A percentile compares a stretch with the other conserved stretches of the same genome.
These are phyloP conservation scores for Meyerozyma carpophila DNA, from an alignment of 1,139 yeast species.

Conservation along the genomic window DNA sequence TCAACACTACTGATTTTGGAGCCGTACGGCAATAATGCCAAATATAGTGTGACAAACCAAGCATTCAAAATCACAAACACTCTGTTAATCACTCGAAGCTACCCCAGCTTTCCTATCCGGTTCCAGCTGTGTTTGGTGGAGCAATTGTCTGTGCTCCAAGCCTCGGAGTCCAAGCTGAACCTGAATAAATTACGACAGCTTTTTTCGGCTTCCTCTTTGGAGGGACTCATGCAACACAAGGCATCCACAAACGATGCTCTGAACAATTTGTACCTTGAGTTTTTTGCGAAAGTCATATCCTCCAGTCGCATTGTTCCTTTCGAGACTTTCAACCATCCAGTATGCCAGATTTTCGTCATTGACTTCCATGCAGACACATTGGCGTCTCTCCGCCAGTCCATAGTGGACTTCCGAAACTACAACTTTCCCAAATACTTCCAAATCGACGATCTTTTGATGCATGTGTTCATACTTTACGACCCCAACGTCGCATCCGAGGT, in stretches of 20 bases:
- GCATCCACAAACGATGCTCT: conserved; percentile 3
- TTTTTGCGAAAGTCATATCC: conserved; percentile 58
- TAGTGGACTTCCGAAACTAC: conserved; percentile 39
- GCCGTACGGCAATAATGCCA: conserved; percentile 46
- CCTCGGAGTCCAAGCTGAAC: conserved; percentile 7
- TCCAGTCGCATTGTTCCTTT: conserved; percentile 66
- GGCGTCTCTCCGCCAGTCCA: conserved; percentile 28
- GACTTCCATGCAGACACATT: conserved; percentile 44
- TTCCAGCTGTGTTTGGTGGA: conserved; percentile 41
- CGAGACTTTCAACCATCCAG: conserved; percentile 88
- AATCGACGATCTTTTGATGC: conserved; percentile 48
- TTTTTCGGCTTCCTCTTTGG: conserved; percentile 39
- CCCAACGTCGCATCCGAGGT: conserved; percentile 12
- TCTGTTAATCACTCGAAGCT: conserved; percentile 38
- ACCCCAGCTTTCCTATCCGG: conserved; percentile 41
- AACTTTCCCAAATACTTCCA: conserved; percentile 56
- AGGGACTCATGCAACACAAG: conserved; percentile 22
- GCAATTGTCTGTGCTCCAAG: conserved; percentile 27
- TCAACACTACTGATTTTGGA: conserved; percentile 31
- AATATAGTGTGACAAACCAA: conserved; percentile 32
- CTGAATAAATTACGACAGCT: conserved; percentile 20
- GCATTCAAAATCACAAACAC: conserved; percentile 34
- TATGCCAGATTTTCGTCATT: conserved; percentile 68
- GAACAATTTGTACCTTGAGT: conserved; percentile 46
- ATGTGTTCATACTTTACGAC: conserved; percentile 39